Percentiles rank a stretch among this genome's conserved stretches.
Conservation (phyloP, 768 basidiomycete genomes). For the Pleurotus tuoliensis region DNA sequence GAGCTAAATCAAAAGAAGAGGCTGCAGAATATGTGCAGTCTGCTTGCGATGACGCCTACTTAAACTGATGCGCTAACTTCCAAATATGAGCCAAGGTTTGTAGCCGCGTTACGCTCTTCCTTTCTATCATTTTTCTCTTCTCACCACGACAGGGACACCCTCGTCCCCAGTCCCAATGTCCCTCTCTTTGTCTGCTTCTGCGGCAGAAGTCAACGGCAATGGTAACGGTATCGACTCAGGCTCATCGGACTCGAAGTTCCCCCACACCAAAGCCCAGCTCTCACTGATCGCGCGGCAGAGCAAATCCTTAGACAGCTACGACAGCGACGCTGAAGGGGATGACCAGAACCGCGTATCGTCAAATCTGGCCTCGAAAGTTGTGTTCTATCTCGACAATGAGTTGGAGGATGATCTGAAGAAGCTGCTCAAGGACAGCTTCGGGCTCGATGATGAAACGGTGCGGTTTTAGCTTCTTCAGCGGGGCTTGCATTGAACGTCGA, state of each 20-base stretch:
- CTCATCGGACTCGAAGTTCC: conserved; percentile 44
- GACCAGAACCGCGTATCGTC: conserved; percentile 50
- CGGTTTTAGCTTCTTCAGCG: conserved; percentile 22
- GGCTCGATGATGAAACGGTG: conserved; percentile 67
- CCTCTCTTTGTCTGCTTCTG: conserved; percentile 5
- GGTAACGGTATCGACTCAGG: background rate
- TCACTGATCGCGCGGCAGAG: conserved; percentile 69
- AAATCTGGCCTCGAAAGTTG: conserved; percentile 66
- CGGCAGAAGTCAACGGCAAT: background rate
- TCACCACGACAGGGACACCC: background rate
- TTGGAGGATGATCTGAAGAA: conserved; percentile 83
- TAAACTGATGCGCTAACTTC: background rate
- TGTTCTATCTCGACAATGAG: conserved; percentile 70
- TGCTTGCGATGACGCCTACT: background rate
- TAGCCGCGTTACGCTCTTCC: conserved; percentile 4
- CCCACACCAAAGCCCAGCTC: conserved; percentile 82
- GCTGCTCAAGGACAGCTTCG: conserved; percentile 66
- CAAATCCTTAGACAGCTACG: conserved; percentile 49
- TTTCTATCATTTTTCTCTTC: conserved; percentile 8
- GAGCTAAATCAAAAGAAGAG: too few relatives aligned
- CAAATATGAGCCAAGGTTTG: conserved; percentile 9
- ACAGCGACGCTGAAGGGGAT: conserved; percentile 54
- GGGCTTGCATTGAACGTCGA: conserved; percentile 11
- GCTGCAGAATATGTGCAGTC: too few relatives aligned
- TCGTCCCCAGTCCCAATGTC: background rate